Evolutionary conservation across 75 land plant species (phyloP), one percentile per base, ranked within the genome.

Genomic region (Cunninghamia lanceolata): DNA sequence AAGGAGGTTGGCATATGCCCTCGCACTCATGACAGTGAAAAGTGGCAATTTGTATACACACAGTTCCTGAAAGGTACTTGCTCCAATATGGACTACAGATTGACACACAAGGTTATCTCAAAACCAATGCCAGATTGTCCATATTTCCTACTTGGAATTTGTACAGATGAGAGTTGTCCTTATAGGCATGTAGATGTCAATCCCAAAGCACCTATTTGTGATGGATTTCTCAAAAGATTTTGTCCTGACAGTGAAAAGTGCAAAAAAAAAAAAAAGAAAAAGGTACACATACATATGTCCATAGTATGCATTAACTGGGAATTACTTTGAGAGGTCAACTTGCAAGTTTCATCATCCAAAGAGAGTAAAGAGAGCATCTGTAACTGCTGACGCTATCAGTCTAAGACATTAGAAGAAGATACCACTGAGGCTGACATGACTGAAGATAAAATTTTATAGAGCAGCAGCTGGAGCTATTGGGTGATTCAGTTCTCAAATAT

Each of bases 111-210:
- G 99, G 93, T 96, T 43, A 94, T 96, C 86, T 97, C 99, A 28
- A 98, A 98, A 89, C 91, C 95, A 82, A 96, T 95, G 98, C 96
- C 92, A 56, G 99, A 98, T 88, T 98, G 99, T 87, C 96, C 98
- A 32, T 95, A 89, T 87, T 98, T 98, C 87, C 87, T 98, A 59
- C 93, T 91, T 92, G 99, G 99, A 56, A 73, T 95, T 80, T 98
- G 99, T 86, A 93, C 91, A 76, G 95, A 96, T 86, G 87, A 89
- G 82, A 89, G 85, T 83, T 98, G 99, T 87, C 95, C 96, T 43
- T 98, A 98, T 85, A 89, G 99, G 84, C 99, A 98, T 91, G 98
- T 98, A 45, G 93, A 94, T 87, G 98, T 98, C 36, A 94, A 94
- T 87, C 92, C 95, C 42, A 89, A 92, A 36, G 96, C 98, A 66